Percentiles rank a stretch among this genome's conserved stretches.
Evolutionary conservation across 208 protist species (phyloP).

Genomic region (Crithidia expoeki): DNA sequence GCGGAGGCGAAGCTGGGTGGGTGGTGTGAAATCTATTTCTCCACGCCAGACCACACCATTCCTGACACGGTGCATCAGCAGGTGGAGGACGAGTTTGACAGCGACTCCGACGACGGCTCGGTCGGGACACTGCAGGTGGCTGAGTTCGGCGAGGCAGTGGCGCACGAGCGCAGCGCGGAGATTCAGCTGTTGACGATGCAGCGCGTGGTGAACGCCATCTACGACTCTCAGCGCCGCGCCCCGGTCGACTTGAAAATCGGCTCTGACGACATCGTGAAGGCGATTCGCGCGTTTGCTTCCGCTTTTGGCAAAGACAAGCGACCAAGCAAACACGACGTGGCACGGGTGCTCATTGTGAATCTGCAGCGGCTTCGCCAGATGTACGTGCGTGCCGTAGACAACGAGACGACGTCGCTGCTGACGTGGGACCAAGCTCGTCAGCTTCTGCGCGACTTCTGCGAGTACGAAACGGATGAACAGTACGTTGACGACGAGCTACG

Average conservation of each 20-base stretch:
- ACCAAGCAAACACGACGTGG: conserved; percentile 75
- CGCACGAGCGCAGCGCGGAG: conserved; percentile 81
- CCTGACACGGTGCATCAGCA: conserved; percentile 17
- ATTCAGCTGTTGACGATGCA: conserved; percentile 70
- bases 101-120: conserved; percentile 39
- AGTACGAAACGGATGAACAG: conserved; percentile 74
- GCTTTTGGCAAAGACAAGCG: conserved; percentile 52
- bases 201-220: conserved; percentile 80
- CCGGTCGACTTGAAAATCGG: conserved; percentile 79
- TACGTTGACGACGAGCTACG: conserved; percentile 40
- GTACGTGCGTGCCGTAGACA: conserved; percentile 57
- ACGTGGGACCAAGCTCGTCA: conserved; percentile 39
- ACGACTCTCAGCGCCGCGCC: conserved; percentile 74
- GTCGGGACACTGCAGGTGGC: conserved; percentile 30
- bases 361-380: conserved; percentile 74
- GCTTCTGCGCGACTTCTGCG: conserved; percentile 80
- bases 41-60: conserved; percentile 27
- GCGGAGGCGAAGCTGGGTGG: conserved; percentile 41
- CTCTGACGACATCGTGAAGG: conserved; percentile 61
- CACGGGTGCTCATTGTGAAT: conserved; percentile 72
- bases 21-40: conserved; percentile 63
- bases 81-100: conserved; percentile 54
- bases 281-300: conserved; percentile 53
- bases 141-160: conserved; percentile 77
- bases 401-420: conserved; percentile 48